A percentile compares a stretch with the other conserved stretches of the same genome.
These are phyloP conservation scores for Komagataella pseudopastoris DNA, from an alignment of 805 yeast species.

Conservation along the genomic window DNA sequence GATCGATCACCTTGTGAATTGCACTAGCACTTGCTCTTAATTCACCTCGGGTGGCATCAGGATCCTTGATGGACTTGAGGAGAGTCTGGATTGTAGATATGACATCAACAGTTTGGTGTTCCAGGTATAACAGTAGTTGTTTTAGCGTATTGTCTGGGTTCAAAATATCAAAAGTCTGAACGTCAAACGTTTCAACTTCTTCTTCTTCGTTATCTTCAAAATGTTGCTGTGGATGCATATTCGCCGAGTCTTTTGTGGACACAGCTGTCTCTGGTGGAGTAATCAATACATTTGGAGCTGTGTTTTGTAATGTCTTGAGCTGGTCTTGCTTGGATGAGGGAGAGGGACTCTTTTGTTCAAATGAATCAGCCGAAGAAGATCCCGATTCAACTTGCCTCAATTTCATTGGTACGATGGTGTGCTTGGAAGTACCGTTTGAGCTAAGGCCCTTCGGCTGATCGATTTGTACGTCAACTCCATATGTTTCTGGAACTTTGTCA, in stretches of 20 bases:
- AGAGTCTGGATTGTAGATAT: conserved; percentile 80
- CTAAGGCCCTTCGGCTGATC: background rate
- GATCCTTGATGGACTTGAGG: conserved; percentile 61
- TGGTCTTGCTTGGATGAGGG: background rate
- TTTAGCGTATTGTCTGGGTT: conserved; percentile 84
- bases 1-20: conserved; percentile 66
- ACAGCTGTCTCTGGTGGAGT: background rate
- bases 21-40: conserved; percentile 60
- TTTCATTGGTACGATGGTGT: background rate
- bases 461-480: background rate
- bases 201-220: background rate
- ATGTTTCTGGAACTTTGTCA: background rate
- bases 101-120: conserved; percentile 87
- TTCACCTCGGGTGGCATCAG: conserved; percentile 63
- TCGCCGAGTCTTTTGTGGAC: background rate
- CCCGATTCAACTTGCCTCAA: background rate
- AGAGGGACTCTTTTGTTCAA: background rate
- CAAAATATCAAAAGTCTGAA: conserved; percentile 65
- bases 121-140: conserved; percentile 72
- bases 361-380: background rate
- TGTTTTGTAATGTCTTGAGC: background rate
- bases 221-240: background rate
- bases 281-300: background rate
- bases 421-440: background rate
- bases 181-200: conserved; percentile 47